phyloP scores from a whole-genome alignment of 2,329 filamentous ascomycete species.

The Aspergillus fischeri region DNA sequence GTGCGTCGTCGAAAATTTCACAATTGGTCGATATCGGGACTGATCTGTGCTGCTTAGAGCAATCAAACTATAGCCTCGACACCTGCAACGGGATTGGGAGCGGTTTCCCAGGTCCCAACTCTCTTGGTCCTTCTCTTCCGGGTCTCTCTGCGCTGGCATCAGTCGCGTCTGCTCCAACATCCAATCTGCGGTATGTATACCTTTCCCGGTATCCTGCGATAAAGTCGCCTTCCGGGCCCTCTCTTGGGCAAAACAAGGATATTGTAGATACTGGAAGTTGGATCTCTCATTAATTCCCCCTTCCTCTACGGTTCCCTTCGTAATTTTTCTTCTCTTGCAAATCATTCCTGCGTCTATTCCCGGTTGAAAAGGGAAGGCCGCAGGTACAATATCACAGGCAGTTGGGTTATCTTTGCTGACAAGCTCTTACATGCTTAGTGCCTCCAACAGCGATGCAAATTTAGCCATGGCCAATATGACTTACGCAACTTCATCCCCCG shows the following conservation, averaged over 20 bases:
- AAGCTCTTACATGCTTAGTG: constrained; percentile 22
- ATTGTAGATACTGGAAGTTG: background rate
- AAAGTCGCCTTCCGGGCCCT: background rate
- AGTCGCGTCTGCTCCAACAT: constrained; percentile 50
- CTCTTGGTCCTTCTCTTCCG: constrained; percentile 47
- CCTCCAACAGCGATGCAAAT: constrained; percentile 42
- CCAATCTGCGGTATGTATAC: constrained; percentile 48
- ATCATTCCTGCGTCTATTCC: constrained; percentile 4
- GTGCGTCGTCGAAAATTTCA: constrained; percentile 52
- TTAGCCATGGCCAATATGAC: constrained; percentile 57
- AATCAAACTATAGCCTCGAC: constrained; percentile 21
- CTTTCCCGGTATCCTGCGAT: background rate
- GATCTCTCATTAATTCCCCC: background rate
- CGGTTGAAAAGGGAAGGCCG: background rate
- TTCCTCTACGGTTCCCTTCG: background rate
- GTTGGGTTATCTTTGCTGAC: constrained; percentile 21
- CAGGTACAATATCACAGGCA: constrained; percentile 1
- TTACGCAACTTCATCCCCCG: constrained; percentile 61
- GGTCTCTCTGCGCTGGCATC: constrained; percentile 58
- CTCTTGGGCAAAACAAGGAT: background rate
- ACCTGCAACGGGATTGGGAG: constrained; percentile 22
- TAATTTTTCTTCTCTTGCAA: background rate
- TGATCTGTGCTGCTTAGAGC: constrained; percentile 27
- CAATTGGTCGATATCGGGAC: constrained; percentile 39
- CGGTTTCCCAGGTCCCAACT: constrained; percentile 25